Percentiles rank a stretch among this genome's conserved stretches.
These are phyloP conservation scores for Trypanosoma lewisi DNA, from an alignment of 208 protist species.

Conservation along the genomic window DNA sequence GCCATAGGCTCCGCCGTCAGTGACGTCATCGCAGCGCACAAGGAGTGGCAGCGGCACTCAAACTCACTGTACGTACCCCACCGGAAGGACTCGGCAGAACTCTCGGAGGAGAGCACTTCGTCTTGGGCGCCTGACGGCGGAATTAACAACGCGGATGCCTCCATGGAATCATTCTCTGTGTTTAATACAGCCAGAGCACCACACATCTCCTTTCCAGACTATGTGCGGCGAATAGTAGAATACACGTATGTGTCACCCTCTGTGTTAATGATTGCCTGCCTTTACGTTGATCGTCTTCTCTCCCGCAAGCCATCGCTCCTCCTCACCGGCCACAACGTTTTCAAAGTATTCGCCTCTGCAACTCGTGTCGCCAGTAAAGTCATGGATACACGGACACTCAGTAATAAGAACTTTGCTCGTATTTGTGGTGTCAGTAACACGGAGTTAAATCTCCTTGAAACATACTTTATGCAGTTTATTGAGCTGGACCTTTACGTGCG, in stretches of 20 bases:
- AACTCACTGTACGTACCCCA: neutral
- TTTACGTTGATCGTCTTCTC: constrained; percentile 71
- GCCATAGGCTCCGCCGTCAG: constrained; percentile 47
- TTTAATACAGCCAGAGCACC: constrained; percentile 47
- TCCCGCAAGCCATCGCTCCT: constrained; percentile 29
- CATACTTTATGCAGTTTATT: constrained; percentile 43
- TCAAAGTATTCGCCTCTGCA: constrained; percentile 60
- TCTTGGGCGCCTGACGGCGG: no score
- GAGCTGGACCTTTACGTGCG: constrained; percentile 67
- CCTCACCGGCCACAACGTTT: constrained; percentile 48
- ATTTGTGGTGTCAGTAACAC: constrained; percentile 56
- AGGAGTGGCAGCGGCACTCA: constrained; percentile 20
- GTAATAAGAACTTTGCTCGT: constrained; percentile 73
- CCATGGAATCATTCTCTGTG: constrained; percentile 7
- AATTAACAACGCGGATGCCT: neutral
- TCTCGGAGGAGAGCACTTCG: neutral
- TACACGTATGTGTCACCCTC: constrained; percentile 74
- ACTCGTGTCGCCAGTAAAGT: constrained; percentile 67
- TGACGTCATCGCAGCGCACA: constrained; percentile 45
- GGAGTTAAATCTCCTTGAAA: constrained; percentile 70
- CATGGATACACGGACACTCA: constrained; percentile 72
- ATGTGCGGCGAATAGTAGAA: constrained; percentile 59
- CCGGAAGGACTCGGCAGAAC: neutral
- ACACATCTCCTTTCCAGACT: constrained; percentile 45
- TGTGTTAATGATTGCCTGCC: constrained; percentile 51